phyloP scores from a whole-genome alignment of 441 rosid species.

The Macaranga tanarius region DNA sequence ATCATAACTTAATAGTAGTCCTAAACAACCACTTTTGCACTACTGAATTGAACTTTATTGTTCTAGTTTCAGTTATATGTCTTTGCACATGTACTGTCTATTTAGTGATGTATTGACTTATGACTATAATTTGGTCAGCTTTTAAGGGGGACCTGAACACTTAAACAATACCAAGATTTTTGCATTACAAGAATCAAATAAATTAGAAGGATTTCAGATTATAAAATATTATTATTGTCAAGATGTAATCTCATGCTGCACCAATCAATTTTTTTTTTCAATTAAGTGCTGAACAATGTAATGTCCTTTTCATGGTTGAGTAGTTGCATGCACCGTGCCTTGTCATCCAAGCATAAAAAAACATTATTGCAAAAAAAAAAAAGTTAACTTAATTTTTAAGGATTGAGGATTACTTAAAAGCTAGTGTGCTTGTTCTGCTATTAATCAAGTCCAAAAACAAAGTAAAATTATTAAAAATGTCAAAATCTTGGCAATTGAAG shows the following conservation, averaged over 20 bases:
- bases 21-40: too few species aligned
- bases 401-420: neutral
- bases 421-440: neutral
- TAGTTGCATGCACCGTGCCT: neutral
- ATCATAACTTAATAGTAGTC: too few species aligned
- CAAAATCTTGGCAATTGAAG: neutral
- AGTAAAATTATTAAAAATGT: neutral
- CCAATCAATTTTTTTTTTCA: neutral
- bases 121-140: too few species aligned
- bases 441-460: neutral
- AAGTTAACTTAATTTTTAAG: neutral
- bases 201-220: too few species aligned
- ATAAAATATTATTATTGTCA: neutral
- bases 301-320: constrained; percentile 8
- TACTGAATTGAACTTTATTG: too few species aligned
- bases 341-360: neutral
- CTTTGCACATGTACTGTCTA: too few species aligned
- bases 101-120: too few species aligned
- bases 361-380: neutral
- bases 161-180: too few species aligned
- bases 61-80: too few species aligned
- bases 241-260: too few species aligned
- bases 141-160: too few species aligned
- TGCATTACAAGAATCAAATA: too few species aligned
- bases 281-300: neutral